Evolutionary conservation across 2,329 filamentous ascomycete species (phyloP).

Genomic region (Aspergillus sp.): DNA sequence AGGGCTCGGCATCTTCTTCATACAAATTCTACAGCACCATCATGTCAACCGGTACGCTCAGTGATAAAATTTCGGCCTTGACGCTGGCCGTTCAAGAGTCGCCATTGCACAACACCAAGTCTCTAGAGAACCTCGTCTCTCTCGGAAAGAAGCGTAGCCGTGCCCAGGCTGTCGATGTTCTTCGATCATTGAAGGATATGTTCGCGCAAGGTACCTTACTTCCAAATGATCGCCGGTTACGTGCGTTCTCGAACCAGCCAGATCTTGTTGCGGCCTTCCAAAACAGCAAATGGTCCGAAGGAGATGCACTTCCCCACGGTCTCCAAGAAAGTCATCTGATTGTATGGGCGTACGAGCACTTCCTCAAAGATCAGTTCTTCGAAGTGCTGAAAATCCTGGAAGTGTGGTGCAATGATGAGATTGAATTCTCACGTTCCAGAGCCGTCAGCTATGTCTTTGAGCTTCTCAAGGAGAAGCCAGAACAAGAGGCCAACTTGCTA

Average conservation of each 20-base stretch:
- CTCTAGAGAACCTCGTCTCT: conserved; percentile 77
- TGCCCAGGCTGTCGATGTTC: conserved; percentile 86
- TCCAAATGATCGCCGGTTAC: conserved; percentile 77
- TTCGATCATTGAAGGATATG: conserved; percentile 90
- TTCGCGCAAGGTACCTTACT: conserved; percentile 85
- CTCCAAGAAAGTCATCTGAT: conserved; percentile 77
- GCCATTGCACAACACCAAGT: conserved; percentile 85
- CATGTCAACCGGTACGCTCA: conserved; percentile 93
- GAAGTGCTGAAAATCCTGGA: conserved; percentile 89
- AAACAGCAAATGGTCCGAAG: conserved; percentile 64
- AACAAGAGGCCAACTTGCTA: conserved; percentile 92
- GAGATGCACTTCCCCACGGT: conserved; percentile 70
- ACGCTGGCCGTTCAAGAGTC: conserved; percentile 95
- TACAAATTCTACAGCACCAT: conserved; percentile 97
- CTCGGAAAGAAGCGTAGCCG: conserved; percentile 92
- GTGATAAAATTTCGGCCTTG: conserved; percentile 93
- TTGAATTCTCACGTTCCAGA: conserved; percentile 85
- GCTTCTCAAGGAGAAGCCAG: conserved; percentile 89
- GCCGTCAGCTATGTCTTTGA: conserved; percentile 91
- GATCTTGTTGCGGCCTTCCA: conserved; percentile 71
- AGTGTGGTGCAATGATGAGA: conserved; percentile 90
- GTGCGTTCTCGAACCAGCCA: conserved; percentile 76
- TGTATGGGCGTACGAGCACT: conserved; percentile 89
- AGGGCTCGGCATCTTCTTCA: conserved; percentile 76
- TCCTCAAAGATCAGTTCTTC: conserved; percentile 92